Evolutionary conservation across 495 filamentous ascomycete genomes (phyloP), one percentile per base, ranked within the genome.

Genomic region (Aspergillus olivimuriae): DNA sequence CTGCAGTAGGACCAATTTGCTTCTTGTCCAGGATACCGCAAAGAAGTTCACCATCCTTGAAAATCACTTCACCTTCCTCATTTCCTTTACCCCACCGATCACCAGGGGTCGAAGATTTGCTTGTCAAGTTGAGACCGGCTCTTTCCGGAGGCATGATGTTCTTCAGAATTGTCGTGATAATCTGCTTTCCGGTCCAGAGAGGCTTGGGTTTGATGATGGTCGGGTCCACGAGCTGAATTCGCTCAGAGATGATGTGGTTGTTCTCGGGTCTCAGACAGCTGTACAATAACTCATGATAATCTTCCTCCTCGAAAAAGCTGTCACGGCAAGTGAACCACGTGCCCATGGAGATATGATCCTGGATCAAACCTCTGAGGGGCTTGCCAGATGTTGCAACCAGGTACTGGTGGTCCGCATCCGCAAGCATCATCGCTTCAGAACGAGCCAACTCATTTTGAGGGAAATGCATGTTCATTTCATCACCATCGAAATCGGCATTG

Each of bases 391-490:
- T 99, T 9, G 81, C 86, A 43, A 89, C 90, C 36, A 97, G 81
- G 61, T 99, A 99, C 53, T 99, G 94, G 56, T 94, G 87, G 59
- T 99, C 91, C 12, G 94, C 95, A 61, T 95, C 90, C 8, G 94
- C 92, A 53, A 99, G 82, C 58, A 84, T 82, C 40, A 89, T 72
- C 2, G 92, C 92, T 65, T 99, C 94, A 2, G 89, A 82, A 45
- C 92, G 76, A 18, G 91, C 94, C 57, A 96, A 71, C 59, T 96
- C 94, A 53, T 94, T 96, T 52, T 99, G 94, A 8, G 94, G 94
- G 58, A 99, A 95, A 62, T 99, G 94, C 92, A 99, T 94, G 62
- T 99, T 99, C 94, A 99, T 99, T 66, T 99, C 94, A 55, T 99
- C 94, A 61, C 94, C 94, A 61, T 99, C 94, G 64, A 97, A 99